Base-by-base conservation (phyloP, 2,329 filamentous ascomycete species). In the Fusarium sp. region DNA sequence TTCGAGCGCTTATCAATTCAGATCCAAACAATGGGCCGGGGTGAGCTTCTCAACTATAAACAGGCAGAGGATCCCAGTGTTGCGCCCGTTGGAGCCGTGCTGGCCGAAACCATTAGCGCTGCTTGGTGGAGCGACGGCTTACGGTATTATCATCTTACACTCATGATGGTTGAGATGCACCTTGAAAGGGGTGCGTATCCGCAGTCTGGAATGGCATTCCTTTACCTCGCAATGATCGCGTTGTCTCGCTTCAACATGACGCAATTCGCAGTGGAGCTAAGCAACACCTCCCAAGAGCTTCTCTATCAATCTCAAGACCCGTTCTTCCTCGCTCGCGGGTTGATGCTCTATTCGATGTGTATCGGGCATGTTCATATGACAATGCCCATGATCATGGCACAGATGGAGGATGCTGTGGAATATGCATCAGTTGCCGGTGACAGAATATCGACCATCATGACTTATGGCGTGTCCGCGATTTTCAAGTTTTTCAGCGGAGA, bases 61-160 rank as follows among this genome's bases (percentile, higher is more conserved):
- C 76, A 79, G 20, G 76, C 80, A 1, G 82, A 81, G 15, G 86
- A 91, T 65, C 80, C 86, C 5, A 82, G 85, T 26, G 77, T 92
- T 50, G 83, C 86, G 31, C 90, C 89, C 1, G 82, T 93, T 3
- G 92, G 91, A 5, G 89, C 91, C 9, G 88, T 94, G 6, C 81
- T 94, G 18, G 85, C 89, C 1, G 91, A 94, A 78, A 86, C 92
- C 15, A 83, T 91, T 11, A 89, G 87, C 68, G 88, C 91, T 16
- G 90, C 90, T 6, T 93, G 90, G 83, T 94, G 92, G 92, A 89
- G 86, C 39, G 88, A 94, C 71, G 84, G 84, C 21, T 78, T 93
- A 12, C 84, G 89, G n/a, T 93, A 92, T 75, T 94, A 93, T 75
- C 88, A 92, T 69, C 84, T 91, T 26, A 84, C 88, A 1, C 80